phyloP scores from a whole-genome alignment of 495 filamentous ascomycete species.

The Penicillium desertorum region DNA sequence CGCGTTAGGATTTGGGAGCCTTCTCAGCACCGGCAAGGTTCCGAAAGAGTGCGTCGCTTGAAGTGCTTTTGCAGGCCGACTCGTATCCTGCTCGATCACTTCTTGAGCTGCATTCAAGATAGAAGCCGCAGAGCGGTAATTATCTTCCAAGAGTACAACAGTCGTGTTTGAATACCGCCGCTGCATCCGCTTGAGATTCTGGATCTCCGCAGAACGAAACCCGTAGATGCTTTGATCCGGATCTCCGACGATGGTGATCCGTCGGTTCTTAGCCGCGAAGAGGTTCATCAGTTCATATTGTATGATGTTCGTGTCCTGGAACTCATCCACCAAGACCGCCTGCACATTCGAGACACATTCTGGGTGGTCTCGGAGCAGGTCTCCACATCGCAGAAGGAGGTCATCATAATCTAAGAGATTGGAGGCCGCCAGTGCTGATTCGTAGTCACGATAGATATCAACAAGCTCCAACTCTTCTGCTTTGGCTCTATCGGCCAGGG shows the following conservation, averaged over 20 bases:
- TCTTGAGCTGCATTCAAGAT: constrained; percentile 79
- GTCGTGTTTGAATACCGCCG: constrained; percentile 72
- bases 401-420: constrained; percentile 97
- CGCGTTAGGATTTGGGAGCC: constrained; percentile 63
- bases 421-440: constrained; percentile 66
- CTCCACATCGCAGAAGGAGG: constrained; percentile 77
- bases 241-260: constrained; percentile 93
- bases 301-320: constrained; percentile 93
- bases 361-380: constrained; percentile 74
- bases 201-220: constrained; percentile 94
- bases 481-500: constrained; percentile 36
- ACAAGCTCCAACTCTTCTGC: constrained; percentile 73
- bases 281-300: constrained; percentile 96
- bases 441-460: constrained; percentile 74
- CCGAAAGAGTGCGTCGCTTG: constrained; percentile 79
- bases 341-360: constrained; percentile 90
- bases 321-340: constrained; percentile 93
- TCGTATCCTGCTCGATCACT: constrained; percentile 89
- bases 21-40: constrained; percentile 79
- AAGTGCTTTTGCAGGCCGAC: constrained; percentile 73
- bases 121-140: constrained; percentile 90
- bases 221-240: constrained; percentile 99
- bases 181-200: constrained; percentile 80
- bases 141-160: constrained; percentile 86
- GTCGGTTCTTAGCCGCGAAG: constrained; percentile 67